Conservation (phyloP, 2,329 filamentous ascomycete genomes). For the Colletotrichum eremochloae region DNA sequence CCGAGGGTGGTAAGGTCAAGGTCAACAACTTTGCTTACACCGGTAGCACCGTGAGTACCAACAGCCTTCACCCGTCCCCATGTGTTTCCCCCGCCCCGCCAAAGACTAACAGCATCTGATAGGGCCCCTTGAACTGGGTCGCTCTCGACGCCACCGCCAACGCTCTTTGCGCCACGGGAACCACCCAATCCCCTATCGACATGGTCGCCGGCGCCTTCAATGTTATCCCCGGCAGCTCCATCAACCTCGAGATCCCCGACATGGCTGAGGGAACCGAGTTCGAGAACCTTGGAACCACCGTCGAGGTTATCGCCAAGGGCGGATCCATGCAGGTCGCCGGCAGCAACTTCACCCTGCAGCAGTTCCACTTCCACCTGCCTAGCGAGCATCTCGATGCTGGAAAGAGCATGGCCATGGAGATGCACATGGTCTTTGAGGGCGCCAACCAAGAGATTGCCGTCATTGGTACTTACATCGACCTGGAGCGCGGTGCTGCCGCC, state of each 20-base stretch:
- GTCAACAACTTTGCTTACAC: conserved; percentile 56
- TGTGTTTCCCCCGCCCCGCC: not conserved
- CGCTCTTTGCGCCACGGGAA: conserved; percentile 58
- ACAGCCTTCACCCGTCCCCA: not conserved
- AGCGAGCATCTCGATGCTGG: conserved; percentile 62
- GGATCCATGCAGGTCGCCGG: conserved; percentile 53
- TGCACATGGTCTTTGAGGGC: conserved; percentile 71
- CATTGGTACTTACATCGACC: conserved; percentile 59
- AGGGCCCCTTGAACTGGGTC: conserved; percentile 63
- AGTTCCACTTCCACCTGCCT: conserved; percentile 66
- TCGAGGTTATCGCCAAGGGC: conserved; percentile 66
- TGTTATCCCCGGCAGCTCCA: conserved; percentile 44
- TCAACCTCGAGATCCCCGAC: conserved; percentile 52
- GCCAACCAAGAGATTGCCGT: conserved; percentile 57
- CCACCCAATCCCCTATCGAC: conserved; percentile 65
- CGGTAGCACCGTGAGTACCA: conserved; percentile 50
- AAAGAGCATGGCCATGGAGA: conserved; percentile 64
- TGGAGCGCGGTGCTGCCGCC: conserved; percentile 48
- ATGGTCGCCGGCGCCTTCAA: conserved; percentile 42
- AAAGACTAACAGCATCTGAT: conserved; percentile 19
- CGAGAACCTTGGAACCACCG: conserved; percentile 70
- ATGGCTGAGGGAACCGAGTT: conserved; percentile 60
- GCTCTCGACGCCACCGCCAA: conserved; percentile 55
- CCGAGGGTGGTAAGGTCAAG: conserved; percentile 48
- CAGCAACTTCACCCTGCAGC: conserved; percentile 55